phyloP scores from a whole-genome alignment of 768 basidiomycete species.

The Suillus cothurnatus region DNA sequence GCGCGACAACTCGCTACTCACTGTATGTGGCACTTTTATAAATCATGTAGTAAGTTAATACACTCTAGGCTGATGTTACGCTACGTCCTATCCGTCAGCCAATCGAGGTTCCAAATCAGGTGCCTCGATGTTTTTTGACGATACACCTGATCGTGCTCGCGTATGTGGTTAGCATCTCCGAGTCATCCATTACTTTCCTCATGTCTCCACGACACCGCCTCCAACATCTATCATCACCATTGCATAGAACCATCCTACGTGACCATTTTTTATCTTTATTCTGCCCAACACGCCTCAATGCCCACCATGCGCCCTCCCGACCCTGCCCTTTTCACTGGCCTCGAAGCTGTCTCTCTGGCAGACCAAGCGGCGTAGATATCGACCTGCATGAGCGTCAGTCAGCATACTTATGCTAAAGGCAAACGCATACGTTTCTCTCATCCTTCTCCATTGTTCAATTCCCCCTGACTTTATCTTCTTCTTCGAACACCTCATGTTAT shows the following conservation, averaged over 20 bases:
- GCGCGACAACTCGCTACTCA: no score
- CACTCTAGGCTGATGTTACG: not conserved
- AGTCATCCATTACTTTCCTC: not conserved
- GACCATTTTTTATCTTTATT: not conserved
- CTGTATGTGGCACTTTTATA: not conserved
- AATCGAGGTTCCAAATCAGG: not conserved
- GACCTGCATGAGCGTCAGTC: not conserved
- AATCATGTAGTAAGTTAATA: no score
- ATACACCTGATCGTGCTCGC: not conserved
- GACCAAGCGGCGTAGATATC: not conserved
- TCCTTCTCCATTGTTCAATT: not conserved
- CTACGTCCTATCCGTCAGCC: not conserved
- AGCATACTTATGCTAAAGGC: not conserved
- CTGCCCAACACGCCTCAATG: not conserved
- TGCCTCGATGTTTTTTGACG: not conserved
- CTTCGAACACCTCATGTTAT: not conserved
- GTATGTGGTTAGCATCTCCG: not conserved
- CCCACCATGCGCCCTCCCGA: not conserved
- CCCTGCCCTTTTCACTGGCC: not conserved
- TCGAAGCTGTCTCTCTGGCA: not conserved
- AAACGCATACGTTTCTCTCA: not conserved
- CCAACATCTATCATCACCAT: not conserved
- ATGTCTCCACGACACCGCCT: not conserved
- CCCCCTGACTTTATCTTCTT: not conserved
- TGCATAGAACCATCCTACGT: not conserved